These are phyloP conservation scores for Moesziomyces globuligerus DNA, from an alignment of 1,284 basidiomycete genomes.

Conservation along the genomic window DNA sequence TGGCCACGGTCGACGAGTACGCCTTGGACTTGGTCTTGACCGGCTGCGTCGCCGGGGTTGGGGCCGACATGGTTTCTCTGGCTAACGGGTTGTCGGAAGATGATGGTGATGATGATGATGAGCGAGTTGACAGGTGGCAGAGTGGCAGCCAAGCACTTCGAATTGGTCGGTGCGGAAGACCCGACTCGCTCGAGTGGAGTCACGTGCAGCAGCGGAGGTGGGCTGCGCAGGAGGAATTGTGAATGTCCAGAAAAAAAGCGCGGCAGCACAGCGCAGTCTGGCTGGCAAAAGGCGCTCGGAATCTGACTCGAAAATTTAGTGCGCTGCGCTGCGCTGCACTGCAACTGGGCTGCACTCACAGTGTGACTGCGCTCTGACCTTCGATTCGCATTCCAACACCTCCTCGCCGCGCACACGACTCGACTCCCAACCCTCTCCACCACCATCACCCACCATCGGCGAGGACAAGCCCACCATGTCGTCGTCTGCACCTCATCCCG, in stretches of 20 bases:
- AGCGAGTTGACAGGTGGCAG: neutral
- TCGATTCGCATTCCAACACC: neutral
- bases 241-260: neutral
- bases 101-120: neutral
- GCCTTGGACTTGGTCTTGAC: constrained; percentile 64
- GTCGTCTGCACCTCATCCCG: constrained; percentile 49
- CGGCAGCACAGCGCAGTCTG: constrained; percentile 5
- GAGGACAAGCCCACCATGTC: constrained; percentile 20
- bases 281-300: no score
- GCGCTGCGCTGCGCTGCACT: constrained; percentile 11
- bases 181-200: constrained; percentile 3
- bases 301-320: neutral
- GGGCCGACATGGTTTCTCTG: constrained; percentile 38
- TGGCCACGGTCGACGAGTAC: constrained; percentile 62
- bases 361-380: constrained; percentile 13
- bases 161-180: constrained; percentile 12
- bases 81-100: neutral
- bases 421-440: neutral
- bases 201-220: constrained; percentile 18
- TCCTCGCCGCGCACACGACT: neutral
- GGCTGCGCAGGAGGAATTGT: neutral
- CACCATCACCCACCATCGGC: constrained; percentile 4
- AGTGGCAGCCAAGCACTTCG: neutral
- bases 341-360: constrained; percentile 13
- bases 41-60: constrained; percentile 40